A percentile compares a stretch with the other conserved stretches of the same genome.
Conservation (phyloP, 257 asterid genomes). For the Nicotiana benthamiana region DNA sequence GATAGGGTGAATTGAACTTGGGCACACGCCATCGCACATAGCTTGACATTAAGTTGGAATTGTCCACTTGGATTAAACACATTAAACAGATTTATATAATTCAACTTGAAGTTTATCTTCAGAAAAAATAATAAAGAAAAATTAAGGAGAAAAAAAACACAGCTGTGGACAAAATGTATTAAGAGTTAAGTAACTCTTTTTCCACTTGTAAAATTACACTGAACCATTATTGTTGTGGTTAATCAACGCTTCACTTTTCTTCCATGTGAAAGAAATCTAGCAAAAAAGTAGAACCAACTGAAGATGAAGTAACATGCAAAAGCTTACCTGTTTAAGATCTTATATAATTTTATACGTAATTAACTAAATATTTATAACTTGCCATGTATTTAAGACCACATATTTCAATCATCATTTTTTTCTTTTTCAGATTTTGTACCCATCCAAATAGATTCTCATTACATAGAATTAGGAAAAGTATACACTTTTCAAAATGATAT, state of each 20-base stretch:
- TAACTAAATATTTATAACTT: no score
- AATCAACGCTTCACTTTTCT: background rate
- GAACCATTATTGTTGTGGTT: no score
- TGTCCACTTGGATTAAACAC: background rate
- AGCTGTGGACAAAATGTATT: background rate
- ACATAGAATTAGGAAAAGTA: no score
- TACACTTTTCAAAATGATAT: no score
- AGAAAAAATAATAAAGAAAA: background rate
- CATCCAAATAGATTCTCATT: no score
- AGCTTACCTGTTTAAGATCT: background rate
- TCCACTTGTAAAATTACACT: no score
- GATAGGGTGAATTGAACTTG: background rate
- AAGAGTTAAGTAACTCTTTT: no score
- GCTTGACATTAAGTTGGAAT: background rate
- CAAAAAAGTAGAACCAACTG: background rate
- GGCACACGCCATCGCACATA: background rate
- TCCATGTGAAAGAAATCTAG: background rate
- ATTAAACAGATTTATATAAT: background rate
- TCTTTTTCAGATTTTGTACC: no score
- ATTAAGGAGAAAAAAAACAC: background rate
- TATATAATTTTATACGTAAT: no score
- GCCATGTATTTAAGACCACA: no score
- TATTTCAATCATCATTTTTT: no score
- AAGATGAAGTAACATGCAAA: background rate
- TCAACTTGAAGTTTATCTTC: background rate